These are phyloP conservation scores for Venturiaceae sp. DNA, from an alignment of 2,329 filamentous ascomycete species.

Conservation along the genomic window DNA sequence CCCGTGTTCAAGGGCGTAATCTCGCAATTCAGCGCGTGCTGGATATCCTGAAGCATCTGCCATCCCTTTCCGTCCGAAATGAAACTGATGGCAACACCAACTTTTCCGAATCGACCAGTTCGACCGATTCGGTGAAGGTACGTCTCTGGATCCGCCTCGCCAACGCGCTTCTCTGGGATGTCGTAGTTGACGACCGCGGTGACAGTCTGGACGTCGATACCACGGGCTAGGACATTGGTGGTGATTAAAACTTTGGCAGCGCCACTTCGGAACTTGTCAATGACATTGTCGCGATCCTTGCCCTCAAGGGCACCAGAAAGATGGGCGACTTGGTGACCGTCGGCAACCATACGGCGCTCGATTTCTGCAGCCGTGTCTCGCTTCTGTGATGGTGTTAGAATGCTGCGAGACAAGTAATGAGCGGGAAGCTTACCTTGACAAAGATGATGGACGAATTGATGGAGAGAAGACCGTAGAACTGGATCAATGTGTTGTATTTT, in stretches of 20 bases:
- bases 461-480: constrained; percentile 92
- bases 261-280: constrained; percentile 78
- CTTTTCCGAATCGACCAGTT: constrained; percentile 91
- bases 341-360: constrained; percentile 71
- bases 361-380: constrained; percentile 80
- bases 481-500: constrained; percentile 82
- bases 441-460: constrained; percentile 98
- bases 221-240: constrained; percentile 91
- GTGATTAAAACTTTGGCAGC: constrained; percentile 94
- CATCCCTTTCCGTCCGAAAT: constrained; percentile 81
- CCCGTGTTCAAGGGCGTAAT: constrained; percentile 72
- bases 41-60: constrained; percentile 69
- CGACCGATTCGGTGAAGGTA: constrained; percentile 97
- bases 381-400: constrained; percentile 42
- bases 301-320: constrained; percentile 86
- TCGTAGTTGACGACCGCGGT: constrained; percentile 98
- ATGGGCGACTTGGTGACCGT: constrained; percentile 86
- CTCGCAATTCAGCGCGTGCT: constrained; percentile 68
- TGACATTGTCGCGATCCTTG: constrained; percentile 67
- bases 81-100: constrained; percentile 92
- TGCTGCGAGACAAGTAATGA: neutral
- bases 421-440: constrained; percentile 58
- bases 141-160: constrained; percentile 77
- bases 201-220: constrained; percentile 85
- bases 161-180: constrained; percentile 46